Conservation (phyloP, 768 basidiomycete species). For the Postia placenta region DNA sequence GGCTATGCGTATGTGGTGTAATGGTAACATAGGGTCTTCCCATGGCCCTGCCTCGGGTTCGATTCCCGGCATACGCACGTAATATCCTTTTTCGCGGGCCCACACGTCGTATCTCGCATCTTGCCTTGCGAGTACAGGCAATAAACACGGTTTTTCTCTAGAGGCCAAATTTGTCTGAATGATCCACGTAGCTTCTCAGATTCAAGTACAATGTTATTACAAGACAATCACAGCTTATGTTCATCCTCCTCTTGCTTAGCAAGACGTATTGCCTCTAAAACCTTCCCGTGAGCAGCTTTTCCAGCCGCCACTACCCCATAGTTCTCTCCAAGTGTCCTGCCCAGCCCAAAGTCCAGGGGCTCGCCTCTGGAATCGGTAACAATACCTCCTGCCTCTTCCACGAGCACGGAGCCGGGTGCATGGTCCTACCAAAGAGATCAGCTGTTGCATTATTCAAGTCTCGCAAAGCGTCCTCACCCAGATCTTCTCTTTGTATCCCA, state of each 20-base stretch:
- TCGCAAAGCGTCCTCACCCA: conserved; percentile 69
- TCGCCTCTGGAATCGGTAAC: conserved; percentile 79
- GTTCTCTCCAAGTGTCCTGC: conserved; percentile 81
- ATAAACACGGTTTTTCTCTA: too few relatives aligned
- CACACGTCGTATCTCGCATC: too few relatives aligned
- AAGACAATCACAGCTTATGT: not conserved
- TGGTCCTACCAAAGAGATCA: conserved; percentile 57
- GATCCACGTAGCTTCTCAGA: too few relatives aligned
- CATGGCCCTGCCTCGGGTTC: conserved; percentile 63
- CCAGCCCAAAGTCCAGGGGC: conserved; percentile 79
- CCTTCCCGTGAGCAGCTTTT: conserved; percentile 58
- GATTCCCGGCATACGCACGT: conserved; percentile 43
- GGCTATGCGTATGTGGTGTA: conserved; percentile 58
- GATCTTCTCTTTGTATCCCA: conserved; percentile 90
- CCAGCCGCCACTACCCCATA: conserved; percentile 83
- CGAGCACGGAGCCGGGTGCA: conserved; percentile 77
- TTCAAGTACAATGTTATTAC: too few relatives aligned
- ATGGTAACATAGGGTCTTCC: conserved; percentile 87
- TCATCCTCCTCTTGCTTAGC: conserved; percentile 33
- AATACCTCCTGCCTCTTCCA: conserved; percentile 87
- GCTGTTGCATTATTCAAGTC: not conserved
- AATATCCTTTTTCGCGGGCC: too few relatives aligned
- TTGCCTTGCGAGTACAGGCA: too few relatives aligned
- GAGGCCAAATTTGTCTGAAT: too few relatives aligned
- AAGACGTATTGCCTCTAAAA: conserved; percentile 69